A percentile compares a stretch with the other conserved stretches of the same genome.
phyloP scores from a whole-genome alignment of 169 alveolate species.

The Cystoisospora suis region DNA sequence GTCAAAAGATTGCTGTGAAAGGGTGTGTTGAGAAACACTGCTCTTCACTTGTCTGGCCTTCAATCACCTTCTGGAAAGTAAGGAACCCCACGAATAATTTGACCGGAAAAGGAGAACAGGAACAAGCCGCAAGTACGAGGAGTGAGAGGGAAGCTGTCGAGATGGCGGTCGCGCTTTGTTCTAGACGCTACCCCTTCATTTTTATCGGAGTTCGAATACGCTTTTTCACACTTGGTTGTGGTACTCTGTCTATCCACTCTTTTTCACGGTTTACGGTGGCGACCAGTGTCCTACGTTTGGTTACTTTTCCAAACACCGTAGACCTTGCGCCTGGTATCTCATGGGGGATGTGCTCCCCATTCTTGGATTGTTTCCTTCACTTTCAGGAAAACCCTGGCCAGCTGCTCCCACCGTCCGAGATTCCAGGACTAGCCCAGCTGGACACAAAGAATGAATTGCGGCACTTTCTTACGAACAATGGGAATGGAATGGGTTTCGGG shows the following conservation, averaged over 20 bases:
- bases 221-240: too few species aligned
- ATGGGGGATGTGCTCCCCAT: background rate
- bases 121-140: too few species aligned
- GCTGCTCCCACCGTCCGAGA: slow-evolving; percentile 78
- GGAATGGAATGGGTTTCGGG: background rate
- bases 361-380: background rate
- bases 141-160: too few species aligned
- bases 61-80: slow-evolving; percentile 79
- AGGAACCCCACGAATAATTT: background rate
- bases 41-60: slow-evolving; percentile 84
- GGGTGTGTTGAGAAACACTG: slow-evolving; percentile 83
- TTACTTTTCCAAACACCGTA: too few species aligned
- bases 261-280: too few species aligned
- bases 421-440: slow-evolving; percentile 94
- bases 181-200: too few species aligned
- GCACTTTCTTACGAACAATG: background rate
- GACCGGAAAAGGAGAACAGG: background rate
- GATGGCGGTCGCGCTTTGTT: too few species aligned
- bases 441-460: slow-evolving; percentile 85
- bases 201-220: too few species aligned
- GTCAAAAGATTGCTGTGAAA: slow-evolving; percentile 88
- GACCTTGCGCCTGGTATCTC: too few species aligned
- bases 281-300: too few species aligned
- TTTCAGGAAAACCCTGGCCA: slow-evolving; percentile 60
- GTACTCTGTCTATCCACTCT: too few species aligned